Evolutionary conservation across 768 basidiomycete genomes (phyloP), one percentile per base, ranked within the genome.

Genomic region (Lentinula guzmanii): DNA sequence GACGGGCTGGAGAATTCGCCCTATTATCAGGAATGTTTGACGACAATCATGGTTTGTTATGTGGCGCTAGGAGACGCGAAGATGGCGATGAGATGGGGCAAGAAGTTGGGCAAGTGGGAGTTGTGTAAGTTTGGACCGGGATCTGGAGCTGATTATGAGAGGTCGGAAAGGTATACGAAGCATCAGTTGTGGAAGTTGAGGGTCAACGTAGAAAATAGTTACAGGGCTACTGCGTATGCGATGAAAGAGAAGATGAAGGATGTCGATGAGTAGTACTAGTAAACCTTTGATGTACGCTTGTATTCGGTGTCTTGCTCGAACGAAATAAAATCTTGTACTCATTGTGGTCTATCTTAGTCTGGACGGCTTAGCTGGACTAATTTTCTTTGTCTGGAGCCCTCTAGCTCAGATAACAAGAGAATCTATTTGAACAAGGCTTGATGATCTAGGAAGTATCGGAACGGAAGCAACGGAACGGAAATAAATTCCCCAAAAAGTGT

Each of bases 71-170:
- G 56, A 37, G 42, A 58, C n/a, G 42, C 18, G 24, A 24, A 58
- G 13, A 58, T n/a, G 28, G 56, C 56, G 43, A 58, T 43, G 56
- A 42, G 56, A n/a, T 58, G 56, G 56, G 56, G 56, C 2, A 46
- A 58, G 37, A 42, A 43, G 42, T n/a, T 58, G 45, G 56, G 56
- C 5, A 58, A 31, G 10, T 58, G 42, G 56, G 24, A 58, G 18
- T 13, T 33, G 28, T 6, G 41, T 15, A 33, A 45, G 16, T 15
- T 8, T 33, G 56, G 56, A 21, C 56, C 56, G 7, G 28, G 45
- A 24, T 16, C 21, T 45, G 45, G 11, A 9, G 24, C n/a, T 9
- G 33, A 58, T 9, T 58, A 43, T 35, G 31, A 46, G 21, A 58
- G 28, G 31, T 24, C 28, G 24, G 11, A 43, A 24, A 58, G 28